Conservation (phyloP, 495 filamentous ascomycete species). For the Penicillium manginii region DNA sequence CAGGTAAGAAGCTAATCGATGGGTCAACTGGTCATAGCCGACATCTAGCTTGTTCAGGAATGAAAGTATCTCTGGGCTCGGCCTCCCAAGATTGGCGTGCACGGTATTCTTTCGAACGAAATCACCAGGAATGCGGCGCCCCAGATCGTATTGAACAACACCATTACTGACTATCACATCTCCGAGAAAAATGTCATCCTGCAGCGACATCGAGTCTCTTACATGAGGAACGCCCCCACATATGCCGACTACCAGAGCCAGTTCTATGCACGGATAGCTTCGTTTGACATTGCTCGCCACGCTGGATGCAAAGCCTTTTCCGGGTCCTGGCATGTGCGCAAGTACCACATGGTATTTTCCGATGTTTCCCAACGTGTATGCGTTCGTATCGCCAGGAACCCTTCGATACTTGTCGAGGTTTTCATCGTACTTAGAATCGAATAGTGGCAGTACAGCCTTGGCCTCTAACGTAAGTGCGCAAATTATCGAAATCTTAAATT, state of each 20-base stretch:
- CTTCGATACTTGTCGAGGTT: slow-evolving; percentile 21
- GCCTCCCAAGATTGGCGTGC: slow-evolving; percentile 26
- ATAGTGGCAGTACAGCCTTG: slow-evolving; percentile 22
- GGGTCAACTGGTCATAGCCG: neutral
- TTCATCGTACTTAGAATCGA: slow-evolving; percentile 24
- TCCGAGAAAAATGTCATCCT: slow-evolving; percentile 35
- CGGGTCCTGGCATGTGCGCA: slow-evolving; percentile 21
- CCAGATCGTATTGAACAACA: slow-evolving; percentile 40
- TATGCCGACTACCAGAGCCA: slow-evolving; percentile 33
- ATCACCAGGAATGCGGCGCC: slow-evolving; percentile 25
- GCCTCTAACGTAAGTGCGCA: slow-evolving; percentile 33
- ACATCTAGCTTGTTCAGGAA: slow-evolving; percentile 3
- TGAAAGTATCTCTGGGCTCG: slow-evolving; percentile 11
- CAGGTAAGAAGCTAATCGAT: neutral
- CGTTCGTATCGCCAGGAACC: slow-evolving; percentile 24
- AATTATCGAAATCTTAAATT: slow-evolving; percentile 34
- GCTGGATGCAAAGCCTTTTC: slow-evolving; percentile 22
- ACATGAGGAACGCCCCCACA: slow-evolving; percentile 32
- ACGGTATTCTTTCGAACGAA: slow-evolving; percentile 27
- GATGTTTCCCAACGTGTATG: slow-evolving; percentile 31
- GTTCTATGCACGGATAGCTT: slow-evolving; percentile 26
- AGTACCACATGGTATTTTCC: slow-evolving; percentile 33
- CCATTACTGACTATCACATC: slow-evolving; percentile 48
- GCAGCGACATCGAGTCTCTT: neutral
- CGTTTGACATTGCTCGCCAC: slow-evolving; percentile 18